These are phyloP conservation scores for Sporisorium sorghi DNA, from an alignment of 1,284 basidiomycete genomes.

Conservation along the genomic window DNA sequence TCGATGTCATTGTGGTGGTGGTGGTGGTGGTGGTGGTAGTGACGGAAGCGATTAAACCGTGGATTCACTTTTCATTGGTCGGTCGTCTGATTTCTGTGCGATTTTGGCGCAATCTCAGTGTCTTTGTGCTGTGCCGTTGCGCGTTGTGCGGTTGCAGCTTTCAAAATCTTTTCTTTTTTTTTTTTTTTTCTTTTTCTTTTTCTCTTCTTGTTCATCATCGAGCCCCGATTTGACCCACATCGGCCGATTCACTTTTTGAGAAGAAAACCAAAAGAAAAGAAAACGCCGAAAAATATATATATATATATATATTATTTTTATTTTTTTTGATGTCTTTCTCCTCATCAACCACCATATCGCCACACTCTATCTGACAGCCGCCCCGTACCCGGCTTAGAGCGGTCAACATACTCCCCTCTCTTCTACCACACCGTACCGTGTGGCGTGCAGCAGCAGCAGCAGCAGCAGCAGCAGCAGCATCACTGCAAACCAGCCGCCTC, in stretches of 20 bases:
- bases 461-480: neutral
- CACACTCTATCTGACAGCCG: too few species aligned
- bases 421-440: neutral
- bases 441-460: slow-evolving; percentile 9
- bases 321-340: neutral
- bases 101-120: neutral
- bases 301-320: too few species aligned
- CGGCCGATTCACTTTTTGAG: neutral
- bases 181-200: neutral
- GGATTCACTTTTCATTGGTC: neutral
- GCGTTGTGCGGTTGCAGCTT: slow-evolving; percentile 3
- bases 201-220: neutral
- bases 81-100: slow-evolving; percentile 26
- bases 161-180: slow-evolving; percentile 17
- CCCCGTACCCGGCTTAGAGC: too few species aligned
- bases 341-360: neutral
- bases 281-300: too few species aligned
- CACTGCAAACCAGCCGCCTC: neutral
- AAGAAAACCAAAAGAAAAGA: neutral
- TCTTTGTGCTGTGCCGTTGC: neutral
- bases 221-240: neutral
- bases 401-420: neutral
- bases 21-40: neutral
- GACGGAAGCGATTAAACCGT: neutral
- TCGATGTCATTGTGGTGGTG: slow-evolving; percentile 20